A percentile compares a stretch with the other conserved stretches of the same genome.
Conservation (phyloP, 371 early-diverging fungal species). For the Saksenaea vasiformis region DNA sequence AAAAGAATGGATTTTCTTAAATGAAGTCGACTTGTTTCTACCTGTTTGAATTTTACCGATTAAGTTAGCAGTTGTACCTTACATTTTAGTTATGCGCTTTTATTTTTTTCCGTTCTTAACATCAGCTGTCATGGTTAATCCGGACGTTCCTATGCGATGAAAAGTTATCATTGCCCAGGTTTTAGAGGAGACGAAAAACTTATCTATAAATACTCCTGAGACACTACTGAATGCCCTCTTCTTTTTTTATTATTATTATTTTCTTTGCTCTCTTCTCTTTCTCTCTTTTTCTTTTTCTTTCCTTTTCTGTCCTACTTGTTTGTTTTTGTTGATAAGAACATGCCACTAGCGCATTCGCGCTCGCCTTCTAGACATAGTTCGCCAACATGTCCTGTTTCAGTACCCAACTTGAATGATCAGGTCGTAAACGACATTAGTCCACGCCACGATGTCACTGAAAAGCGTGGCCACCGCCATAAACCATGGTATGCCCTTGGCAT, state of each 20-base stretch:
- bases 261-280: background rate
- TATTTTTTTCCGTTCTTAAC: background rate
- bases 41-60: background rate
- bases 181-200: background rate
- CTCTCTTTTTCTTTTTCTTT: background rate
- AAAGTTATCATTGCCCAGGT: conserved; percentile 1
- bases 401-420: background rate
- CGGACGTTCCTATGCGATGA: background rate
- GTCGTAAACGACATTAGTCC: background rate
- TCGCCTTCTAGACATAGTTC: background rate
- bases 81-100: background rate
- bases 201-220: conserved; percentile 1
- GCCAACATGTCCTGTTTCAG: background rate
- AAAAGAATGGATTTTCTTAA: background rate
- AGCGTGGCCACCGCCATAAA: background rate
- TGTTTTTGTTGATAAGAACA: background rate
- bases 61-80: background rate
- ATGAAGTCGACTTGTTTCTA: background rate
- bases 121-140: background rate
- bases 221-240: background rate
- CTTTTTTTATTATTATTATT: too few species aligned
- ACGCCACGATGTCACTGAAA: background rate
- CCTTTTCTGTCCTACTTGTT: background rate
- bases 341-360: background rate
- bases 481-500: background rate